Base-by-base conservation (phyloP, 768 basidiomycete genomes). In the Lanmaoa pseudosensibilis region DNA sequence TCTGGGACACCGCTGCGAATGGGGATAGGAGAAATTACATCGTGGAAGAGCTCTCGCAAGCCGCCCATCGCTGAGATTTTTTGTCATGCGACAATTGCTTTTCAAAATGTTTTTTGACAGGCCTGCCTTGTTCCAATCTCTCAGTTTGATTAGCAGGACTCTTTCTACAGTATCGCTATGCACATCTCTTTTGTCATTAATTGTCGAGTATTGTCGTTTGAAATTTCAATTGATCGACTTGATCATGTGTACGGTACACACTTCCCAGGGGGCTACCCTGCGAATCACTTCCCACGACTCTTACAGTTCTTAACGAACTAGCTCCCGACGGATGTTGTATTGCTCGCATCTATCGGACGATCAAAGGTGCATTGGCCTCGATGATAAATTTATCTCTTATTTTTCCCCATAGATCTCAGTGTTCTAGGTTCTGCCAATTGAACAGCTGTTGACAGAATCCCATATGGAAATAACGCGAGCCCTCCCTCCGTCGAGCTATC, bases 31-130 rank as follows among this genome's bases (percentile, higher is more conserved):
- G 59, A 57, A 48, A 47, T 48, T 73, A 67, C 39, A 71, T 72
- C 13, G 49, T 74, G 12, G 71, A 73, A 51, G 63, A 70, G 23
- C n/a, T 71, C 43, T 65, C 65, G 16, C 70, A 72, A 49, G 66
- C 66, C 9, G 62, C 63, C 11, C 57, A 63, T 59, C 66, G 66
- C 34, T 72, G 60, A 72, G 52, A 47, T 27, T 43, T 43, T 55
- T 54, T 37, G 46, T 18, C 52, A 33, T 50, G 46, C 40, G 27
- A 48, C 25, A 27, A 36, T 37, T 39, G 4, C 32, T 47, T 52
- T 59, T 50, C 21, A 23, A 33, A 44, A 46, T 46, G 32, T 34
- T 27, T 34, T 38, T 41, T 30, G 30, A 43, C 27, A 33, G 13
- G 12, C 32, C 43, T 6, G 25, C 23, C 34, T 33, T 37, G 25